phyloP scores from a whole-genome alignment of 192 early-diverging fungal species.

The Linnemannia exigua region DNA sequence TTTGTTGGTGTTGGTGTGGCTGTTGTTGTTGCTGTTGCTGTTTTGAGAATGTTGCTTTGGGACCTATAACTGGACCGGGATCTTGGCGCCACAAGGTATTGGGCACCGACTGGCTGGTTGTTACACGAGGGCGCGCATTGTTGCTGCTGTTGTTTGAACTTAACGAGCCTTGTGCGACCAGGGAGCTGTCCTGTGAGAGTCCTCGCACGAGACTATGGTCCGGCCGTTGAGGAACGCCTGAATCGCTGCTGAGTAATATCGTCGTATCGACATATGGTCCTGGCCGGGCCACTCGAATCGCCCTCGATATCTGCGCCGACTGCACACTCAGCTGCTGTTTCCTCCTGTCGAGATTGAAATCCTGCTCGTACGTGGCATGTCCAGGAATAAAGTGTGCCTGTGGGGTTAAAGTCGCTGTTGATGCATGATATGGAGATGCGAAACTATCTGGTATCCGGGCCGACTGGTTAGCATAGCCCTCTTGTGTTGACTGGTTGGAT shows the following conservation, averaged over 20 bases:
- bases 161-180: conserved; percentile 2
- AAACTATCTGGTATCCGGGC: not conserved
- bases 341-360: conserved; percentile 20
- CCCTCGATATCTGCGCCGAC: conserved; percentile 42
- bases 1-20: not conserved
- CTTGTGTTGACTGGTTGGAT: not conserved
- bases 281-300: conserved; percentile 34
- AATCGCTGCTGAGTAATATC: conserved; percentile 3
- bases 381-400: conserved; percentile 27
- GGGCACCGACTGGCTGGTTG: not conserved
- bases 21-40: not conserved
- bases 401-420: not conserved
- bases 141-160: not conserved
- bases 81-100: conserved; percentile 8
- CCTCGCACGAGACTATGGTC: not conserved
- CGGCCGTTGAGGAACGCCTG: not conserved
- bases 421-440: not conserved
- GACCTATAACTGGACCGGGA: not conserved
- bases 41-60: not conserved
- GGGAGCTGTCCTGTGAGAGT: not conserved
- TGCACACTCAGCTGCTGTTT: conserved; percentile 23
- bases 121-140: not conserved
- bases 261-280: conserved; percentile 26
- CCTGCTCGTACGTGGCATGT: conserved; percentile 11
- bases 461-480: not conserved